A percentile compares a stretch with the other conserved stretches of the same genome.
phyloP scores from a whole-genome alignment of 1,284 basidiomycete genomes.

The Ceratobasidium sp. region DNA sequence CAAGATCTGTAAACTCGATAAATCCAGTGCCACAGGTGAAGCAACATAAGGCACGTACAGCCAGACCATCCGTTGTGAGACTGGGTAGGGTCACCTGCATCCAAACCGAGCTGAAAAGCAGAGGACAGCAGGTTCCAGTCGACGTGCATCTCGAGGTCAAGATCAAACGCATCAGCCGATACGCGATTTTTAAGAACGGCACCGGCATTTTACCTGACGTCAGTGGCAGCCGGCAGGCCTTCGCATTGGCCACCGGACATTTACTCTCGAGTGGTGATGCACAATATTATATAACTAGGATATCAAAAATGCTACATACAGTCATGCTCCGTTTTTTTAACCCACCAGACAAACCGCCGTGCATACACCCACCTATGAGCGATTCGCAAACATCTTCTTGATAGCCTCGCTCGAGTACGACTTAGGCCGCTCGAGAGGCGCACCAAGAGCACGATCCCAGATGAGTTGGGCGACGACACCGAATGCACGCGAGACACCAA shows the following conservation, averaged over 20 bases:
- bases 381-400: conserved; percentile 70
- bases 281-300: conserved; percentile 11
- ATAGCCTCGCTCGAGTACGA: conserved; percentile 83
- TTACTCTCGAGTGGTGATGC: conserved; percentile 11
- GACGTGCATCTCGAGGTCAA: conserved; percentile 12
- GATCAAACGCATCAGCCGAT: background rate
- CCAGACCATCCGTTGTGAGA: conserved; percentile 1
- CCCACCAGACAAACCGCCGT: conserved; percentile 7
- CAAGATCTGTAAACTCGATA: background rate
- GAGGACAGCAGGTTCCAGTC: conserved; percentile 13
- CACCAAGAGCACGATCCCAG: conserved; percentile 96
- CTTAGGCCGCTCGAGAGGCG: conserved; percentile 88
- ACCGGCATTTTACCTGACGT: conserved; percentile 16
- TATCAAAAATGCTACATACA: conserved; percentile 42
- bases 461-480: conserved; percentile 91
- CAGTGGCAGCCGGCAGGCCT: background rate
- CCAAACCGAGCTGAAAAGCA: conserved; percentile 7
- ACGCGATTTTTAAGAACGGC: background rate
- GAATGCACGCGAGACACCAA: conserved; percentile 94
- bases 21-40: background rate
- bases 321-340: conserved; percentile 26
- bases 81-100: background rate
- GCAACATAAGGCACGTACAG: background rate
- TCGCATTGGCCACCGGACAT: conserved; percentile 17
- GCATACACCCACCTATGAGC: conserved; percentile 44